phyloP scores from a whole-genome alignment of 2,329 filamentous ascomycete species.

The Plectosphaerella plurivora region DNA sequence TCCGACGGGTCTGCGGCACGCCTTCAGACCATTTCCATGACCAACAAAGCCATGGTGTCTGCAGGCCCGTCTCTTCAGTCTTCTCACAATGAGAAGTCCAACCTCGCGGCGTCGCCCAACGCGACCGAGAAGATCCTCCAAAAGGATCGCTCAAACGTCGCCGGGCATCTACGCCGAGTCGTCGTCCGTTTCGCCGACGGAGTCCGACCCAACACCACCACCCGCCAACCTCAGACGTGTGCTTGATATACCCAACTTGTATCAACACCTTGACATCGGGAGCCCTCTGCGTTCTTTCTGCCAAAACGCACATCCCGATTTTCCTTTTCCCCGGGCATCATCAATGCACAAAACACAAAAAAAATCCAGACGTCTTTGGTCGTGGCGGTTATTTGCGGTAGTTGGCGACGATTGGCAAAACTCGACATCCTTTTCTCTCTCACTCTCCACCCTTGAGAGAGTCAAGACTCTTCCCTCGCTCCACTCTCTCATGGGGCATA shows the following conservation, averaged over 20 bases:
- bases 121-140: conserved; percentile 36
- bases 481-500: conserved; percentile 7
- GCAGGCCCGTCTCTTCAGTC: conserved; percentile 56
- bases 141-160: conserved; percentile 34
- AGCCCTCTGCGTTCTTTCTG: not conserved
- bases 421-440: conserved; percentile 1
- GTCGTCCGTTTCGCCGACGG: conserved; percentile 38
- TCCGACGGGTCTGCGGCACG: conserved; percentile 61
- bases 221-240: conserved; percentile 24
- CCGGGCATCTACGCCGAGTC: conserved; percentile 30
- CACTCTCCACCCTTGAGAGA: conserved; percentile 12
- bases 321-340: not conserved
- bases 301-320: not conserved
- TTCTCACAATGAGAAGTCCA: conserved; percentile 29
- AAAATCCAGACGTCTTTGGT: not conserved
- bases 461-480: conserved; percentile 6
- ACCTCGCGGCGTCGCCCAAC: conserved; percentile 28
- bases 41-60: conserved; percentile 24
- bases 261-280: not conserved
- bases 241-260: conserved; percentile 23
- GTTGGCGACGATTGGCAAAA: not conserved
- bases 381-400: not conserved
- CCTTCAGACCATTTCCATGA: conserved; percentile 38
- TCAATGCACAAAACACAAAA: conserved; percentile 3
- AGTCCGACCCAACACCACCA: conserved; percentile 23